Percentiles rank a stretch among this genome's conserved stretches.
phyloP scores from a whole-genome alignment of 768 basidiomycete genomes.

The Daedalea quercina region DNA sequence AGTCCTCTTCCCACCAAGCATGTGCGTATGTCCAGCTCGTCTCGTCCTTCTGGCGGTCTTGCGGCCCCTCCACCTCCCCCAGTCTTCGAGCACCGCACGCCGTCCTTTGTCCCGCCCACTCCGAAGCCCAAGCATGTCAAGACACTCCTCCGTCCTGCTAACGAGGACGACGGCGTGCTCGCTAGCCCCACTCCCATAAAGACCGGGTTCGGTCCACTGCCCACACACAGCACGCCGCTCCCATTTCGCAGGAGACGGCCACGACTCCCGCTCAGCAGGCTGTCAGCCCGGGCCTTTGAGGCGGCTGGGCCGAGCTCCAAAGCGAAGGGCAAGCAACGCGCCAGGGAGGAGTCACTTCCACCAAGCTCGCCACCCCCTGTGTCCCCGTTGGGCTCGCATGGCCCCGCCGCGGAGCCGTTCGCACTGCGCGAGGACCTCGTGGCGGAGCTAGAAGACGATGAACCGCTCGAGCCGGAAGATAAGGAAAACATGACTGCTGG shows the following conservation, averaged over 20 bases:
- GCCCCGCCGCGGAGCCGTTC: background rate
- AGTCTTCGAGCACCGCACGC: background rate
- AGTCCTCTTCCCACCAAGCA: conserved; percentile 9
- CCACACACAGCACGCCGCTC: conserved; percentile 10
- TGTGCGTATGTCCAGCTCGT: conserved; percentile 74
- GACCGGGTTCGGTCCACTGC: background rate
- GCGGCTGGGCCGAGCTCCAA: conserved; percentile 1
- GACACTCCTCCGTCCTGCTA: background rate
- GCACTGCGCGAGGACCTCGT: background rate
- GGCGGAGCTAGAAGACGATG: conserved; percentile 1
- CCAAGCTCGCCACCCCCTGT: conserved; percentile 21
- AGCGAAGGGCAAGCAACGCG: conserved; percentile 3
- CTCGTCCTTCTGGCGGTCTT: conserved; percentile 74
- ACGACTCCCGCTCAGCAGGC: conserved; percentile 1
- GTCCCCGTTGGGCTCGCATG: conserved; percentile 5
- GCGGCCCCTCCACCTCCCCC: background rate
- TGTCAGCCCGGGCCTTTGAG: conserved; percentile 1
- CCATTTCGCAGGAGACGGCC: background rate
- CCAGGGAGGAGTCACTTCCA: conserved; percentile 17
- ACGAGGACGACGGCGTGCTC: background rate
- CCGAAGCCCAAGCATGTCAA: background rate
- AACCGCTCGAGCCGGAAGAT: conserved; percentile 2
- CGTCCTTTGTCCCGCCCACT: background rate
- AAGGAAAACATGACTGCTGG: conserved; percentile 2
- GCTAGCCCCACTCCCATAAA: conserved; percentile 2